These are phyloP conservation scores for Boechera retrofracta DNA, from an alignment of 345 rosid genomes.

Conservation along the genomic window DNA sequence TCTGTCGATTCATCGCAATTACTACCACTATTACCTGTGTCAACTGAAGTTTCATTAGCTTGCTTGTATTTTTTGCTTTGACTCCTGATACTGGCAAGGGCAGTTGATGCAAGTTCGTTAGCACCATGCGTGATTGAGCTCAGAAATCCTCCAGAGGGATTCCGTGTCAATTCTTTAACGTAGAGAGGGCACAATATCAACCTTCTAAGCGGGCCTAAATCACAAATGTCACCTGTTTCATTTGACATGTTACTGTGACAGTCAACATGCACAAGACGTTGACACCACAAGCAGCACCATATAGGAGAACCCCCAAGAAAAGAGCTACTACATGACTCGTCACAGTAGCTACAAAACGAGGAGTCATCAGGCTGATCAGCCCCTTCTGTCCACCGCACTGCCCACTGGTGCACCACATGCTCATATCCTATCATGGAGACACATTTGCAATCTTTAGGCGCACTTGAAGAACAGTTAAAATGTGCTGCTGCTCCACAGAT, in stretches of 20 bases:
- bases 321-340: constrained; percentile 88
- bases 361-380: constrained; percentile 83
- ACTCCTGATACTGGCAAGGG: constrained; percentile 90
- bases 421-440: constrained; percentile 83
- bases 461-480: constrained; percentile 64
- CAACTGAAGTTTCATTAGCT: constrained; percentile 62
- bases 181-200: constrained; percentile 82
- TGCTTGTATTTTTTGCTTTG: constrained; percentile 85
- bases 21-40: constrained; percentile 61
- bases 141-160: constrained; percentile 71
- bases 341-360: constrained; percentile 84
- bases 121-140: constrained; percentile 97
- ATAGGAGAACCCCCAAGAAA: constrained; percentile 96
- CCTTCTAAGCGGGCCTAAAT: constrained; percentile 84
- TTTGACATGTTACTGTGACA: constrained; percentile 77
- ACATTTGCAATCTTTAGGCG: constrained; percentile 87
- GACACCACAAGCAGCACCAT: constrained; percentile 99
- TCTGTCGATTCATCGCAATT: constrained; percentile 62
- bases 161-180: constrained; percentile 71
- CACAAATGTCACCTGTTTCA: constrained; percentile 89
- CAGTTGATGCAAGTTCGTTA: constrained; percentile 90
- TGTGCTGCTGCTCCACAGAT: constrained; percentile 89
- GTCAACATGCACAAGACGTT: constrained; percentile 92
- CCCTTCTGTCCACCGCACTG: constrained; percentile 92
- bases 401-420: constrained; percentile 90